Evolutionary conservation across 441 rosid genomes (phyloP).

Genomic region (Dalechampia spathulata): DNA sequence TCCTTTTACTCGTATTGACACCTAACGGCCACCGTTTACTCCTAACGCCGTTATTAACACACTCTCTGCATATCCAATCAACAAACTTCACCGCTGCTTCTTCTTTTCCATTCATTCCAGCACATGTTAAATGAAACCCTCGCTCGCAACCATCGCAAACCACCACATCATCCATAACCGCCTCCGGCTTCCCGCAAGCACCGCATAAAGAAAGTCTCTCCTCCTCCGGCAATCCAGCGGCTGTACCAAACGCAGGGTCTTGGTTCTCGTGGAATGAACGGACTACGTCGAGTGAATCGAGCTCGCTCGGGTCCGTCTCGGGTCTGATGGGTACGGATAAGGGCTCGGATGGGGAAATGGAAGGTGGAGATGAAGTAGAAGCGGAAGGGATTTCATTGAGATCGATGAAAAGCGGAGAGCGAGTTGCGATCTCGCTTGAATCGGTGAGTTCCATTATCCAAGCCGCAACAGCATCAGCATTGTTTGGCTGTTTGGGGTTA

Average conservation of each 20-base stretch:
- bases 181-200: slow-evolving; percentile 54
- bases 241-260: slow-evolving; percentile 41
- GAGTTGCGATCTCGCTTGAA: slow-evolving; percentile 31
- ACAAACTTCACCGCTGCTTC: slow-evolving; percentile 20
- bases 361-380: slow-evolving; percentile 16
- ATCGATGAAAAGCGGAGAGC: slow-evolving; percentile 72
- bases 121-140: slow-evolving; percentile 58
- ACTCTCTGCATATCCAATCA: slow-evolving; percentile 77
- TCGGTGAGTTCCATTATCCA: slow-evolving; percentile 56
- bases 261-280: slow-evolving; percentile 48
- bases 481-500: neutral
- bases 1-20: slow-evolving; percentile 54
- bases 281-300: slow-evolving; percentile 48
- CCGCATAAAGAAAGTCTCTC: slow-evolving; percentile 32
- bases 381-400: slow-evolving; percentile 87
- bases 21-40: slow-evolving; percentile 87
- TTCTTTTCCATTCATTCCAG: slow-evolving; percentile 29
- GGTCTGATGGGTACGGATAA: slow-evolving; percentile 5
- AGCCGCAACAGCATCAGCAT: slow-evolving; percentile 9
- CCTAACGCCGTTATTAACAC: slow-evolving; percentile 43
- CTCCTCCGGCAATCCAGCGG: slow-evolving; percentile 32
- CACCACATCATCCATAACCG: slow-evolving; percentile 32
- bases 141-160: slow-evolving; percentile 92
- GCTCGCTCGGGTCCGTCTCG: slow-evolving; percentile 20
- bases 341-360: slow-evolving; percentile 16